Evolutionary conservation across 805 yeast genomes (phyloP).

Genomic region (Wickerhamia fluorescens): DNA sequence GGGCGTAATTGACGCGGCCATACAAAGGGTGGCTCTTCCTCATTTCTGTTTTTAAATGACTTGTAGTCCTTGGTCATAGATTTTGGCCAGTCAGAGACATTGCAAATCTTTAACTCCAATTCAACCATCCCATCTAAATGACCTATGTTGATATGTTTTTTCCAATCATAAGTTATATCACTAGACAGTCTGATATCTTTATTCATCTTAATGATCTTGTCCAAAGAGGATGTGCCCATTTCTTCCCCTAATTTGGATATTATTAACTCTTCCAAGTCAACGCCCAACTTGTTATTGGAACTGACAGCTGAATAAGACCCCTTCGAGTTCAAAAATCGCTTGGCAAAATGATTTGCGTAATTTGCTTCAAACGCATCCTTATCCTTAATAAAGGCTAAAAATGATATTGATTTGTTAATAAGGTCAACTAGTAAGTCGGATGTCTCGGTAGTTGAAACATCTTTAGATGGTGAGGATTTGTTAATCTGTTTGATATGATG

Average conservation of each 20-base stretch:
- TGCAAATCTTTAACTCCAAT: constrained; percentile 36
- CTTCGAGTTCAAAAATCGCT: constrained; percentile 48
- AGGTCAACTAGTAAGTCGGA: constrained; percentile 25
- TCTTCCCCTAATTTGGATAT: constrained; percentile 66
- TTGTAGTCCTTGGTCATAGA: constrained; percentile 39
- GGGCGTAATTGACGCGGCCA: constrained; percentile 35
- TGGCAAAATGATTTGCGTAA: constrained; percentile 82
- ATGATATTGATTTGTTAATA: constrained; percentile 48
- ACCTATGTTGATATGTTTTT: constrained; percentile 9
- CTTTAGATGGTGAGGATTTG: constrained; percentile 13
- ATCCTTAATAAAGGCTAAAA: constrained; percentile 66
- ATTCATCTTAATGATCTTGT: constrained; percentile 81
- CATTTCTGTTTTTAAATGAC: constrained; percentile 14
- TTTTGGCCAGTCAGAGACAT: constrained; percentile 39
- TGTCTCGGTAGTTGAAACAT: constrained; percentile 1
- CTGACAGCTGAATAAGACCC: constrained; percentile 9
- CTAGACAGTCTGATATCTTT: constrained; percentile 56
- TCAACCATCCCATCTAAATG: constrained; percentile 16
- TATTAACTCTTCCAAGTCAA: constrained; percentile 63
- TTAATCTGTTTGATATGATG: constrained; percentile 28
- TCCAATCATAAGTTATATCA: constrained; percentile 35
- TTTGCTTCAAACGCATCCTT: constrained; percentile 82
- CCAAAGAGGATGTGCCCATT: constrained; percentile 71
- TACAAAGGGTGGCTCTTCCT: constrained; percentile 18
- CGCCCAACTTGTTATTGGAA: constrained; percentile 33